Evolutionary conservation across 352 stramenopile genomes (phyloP).

Genomic region (Aphanomyces astaci): DNA sequence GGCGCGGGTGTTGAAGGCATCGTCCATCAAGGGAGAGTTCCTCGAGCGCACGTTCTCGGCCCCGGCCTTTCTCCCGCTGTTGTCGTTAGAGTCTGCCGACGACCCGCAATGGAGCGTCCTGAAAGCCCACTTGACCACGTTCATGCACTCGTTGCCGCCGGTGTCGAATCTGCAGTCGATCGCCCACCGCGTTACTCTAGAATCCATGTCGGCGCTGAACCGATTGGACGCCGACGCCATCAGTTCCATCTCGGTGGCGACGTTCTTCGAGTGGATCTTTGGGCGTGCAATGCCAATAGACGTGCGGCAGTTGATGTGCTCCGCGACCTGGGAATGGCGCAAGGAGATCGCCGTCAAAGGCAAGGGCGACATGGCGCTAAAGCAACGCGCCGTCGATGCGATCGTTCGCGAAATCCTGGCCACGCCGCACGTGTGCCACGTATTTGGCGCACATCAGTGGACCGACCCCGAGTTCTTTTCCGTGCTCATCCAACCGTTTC

Average conservation of each 20-base stretch:
- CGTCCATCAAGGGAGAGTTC: conserved; percentile 15
- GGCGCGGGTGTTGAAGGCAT: conserved; percentile 16
- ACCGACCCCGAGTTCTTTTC: conserved; percentile 16
- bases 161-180: background rate
- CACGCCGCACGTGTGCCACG: background rate
- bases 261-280: conserved; percentile 24
- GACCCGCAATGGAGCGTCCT: conserved; percentile 16
- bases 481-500: conserved; percentile 16
- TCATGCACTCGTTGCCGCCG: conserved; percentile 15
- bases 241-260: conserved; percentile 3
- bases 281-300: background rate
- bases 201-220: background rate
- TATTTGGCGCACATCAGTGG: conserved; percentile 13
- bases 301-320: background rate
- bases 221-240: background rate
- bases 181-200: background rate
- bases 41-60: conserved; percentile 6
- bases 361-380: conserved; percentile 11
- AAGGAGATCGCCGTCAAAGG: conserved; percentile 20
- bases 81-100: conserved; percentile 12
- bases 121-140: conserved; percentile 13
- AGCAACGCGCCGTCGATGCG: conserved; percentile 3
- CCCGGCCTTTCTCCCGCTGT: conserved; percentile 2
- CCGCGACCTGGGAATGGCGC: conserved; percentile 17
- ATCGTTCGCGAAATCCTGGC: conserved; percentile 11